These are phyloP conservation scores for Fusarium coffeatum DNA, from an alignment of 2,329 filamentous ascomycete species.

Conservation along the genomic window DNA sequence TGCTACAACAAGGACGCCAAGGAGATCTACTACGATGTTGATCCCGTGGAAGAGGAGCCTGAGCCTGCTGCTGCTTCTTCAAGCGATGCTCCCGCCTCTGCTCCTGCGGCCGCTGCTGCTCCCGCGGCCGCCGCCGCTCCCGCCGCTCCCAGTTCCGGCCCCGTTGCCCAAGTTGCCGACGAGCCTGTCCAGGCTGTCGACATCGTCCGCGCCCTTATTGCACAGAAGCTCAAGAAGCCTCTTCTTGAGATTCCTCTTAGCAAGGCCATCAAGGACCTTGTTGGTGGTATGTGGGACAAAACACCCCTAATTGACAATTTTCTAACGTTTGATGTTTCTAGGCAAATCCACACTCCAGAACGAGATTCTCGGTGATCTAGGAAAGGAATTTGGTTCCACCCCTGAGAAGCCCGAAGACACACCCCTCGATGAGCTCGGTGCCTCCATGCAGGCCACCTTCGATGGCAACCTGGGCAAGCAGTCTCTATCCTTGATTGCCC, in stretches of 20 bases:
- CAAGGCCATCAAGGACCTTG: conserved; percentile 98
- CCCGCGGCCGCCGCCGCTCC: conserved; percentile 67
- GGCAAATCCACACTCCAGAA: conserved; percentile 99
- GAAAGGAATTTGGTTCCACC: conserved; percentile 98
- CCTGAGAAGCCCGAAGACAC: conserved; percentile 99
- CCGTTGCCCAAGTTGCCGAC: conserved; percentile 87
- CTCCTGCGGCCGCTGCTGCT: conserved; percentile 66
- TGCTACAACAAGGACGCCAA: conserved; percentile 99
- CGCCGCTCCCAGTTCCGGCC: conserved; percentile 79
- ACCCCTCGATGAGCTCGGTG: conserved; percentile 93
- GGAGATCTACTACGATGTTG: conserved; percentile 99
- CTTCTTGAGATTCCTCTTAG: conserved; percentile 87
- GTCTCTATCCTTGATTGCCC: conserved; percentile 90
- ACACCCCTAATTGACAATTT: neutral
- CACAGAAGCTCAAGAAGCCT: conserved; percentile 97
- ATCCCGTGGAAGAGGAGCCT: conserved; percentile 91
- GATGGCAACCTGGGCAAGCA: conserved; percentile 98
- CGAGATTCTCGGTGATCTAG: conserved; percentile 96
- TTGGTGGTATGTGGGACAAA: conserved; percentile 79
- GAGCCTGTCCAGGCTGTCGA: conserved; percentile 89
- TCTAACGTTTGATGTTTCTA: conserved; percentile 53
- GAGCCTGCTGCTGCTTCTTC: conserved; percentile 67
- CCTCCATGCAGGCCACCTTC: conserved; percentile 97
- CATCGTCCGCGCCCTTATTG: conserved; percentile 87
- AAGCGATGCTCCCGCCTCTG: conserved; percentile 58